Conservation (phyloP, 495 filamentous ascomycete species). For the Bryoglossum gracile region DNA sequence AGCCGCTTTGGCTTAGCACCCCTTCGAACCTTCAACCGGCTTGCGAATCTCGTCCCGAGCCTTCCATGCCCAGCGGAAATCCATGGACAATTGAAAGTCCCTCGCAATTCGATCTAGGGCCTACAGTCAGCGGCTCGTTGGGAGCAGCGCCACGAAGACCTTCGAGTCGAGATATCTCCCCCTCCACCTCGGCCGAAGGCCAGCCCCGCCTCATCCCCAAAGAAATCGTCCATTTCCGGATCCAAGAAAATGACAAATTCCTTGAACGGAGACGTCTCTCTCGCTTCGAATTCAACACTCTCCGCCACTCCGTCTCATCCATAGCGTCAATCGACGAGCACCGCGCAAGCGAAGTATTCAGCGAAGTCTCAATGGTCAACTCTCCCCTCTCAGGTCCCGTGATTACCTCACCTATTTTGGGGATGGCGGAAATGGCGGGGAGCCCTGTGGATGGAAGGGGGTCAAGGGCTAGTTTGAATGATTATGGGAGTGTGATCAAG, state of each 20-base stretch:
- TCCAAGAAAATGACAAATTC: conserved; percentile 20
- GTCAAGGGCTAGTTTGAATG: conserved; percentile 16
- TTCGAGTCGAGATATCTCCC: conserved; percentile 7
- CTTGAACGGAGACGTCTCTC: conserved; percentile 14
- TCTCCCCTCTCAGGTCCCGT: no score
- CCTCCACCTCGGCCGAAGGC: not conserved
- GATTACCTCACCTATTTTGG: not conserved
- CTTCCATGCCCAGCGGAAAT: conserved; percentile 15
- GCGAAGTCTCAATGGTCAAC: not conserved
- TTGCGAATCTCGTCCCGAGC: conserved; percentile 5
- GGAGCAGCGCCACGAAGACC: not conserved
- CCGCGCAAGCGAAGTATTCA: conserved; percentile 6
- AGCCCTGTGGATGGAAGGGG: conserved; percentile 13
- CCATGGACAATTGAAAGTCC: conserved; percentile 14
- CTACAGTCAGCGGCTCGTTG: not conserved
- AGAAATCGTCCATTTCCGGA: conserved; percentile 13
- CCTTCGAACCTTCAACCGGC: not conserved
- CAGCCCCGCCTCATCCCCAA: conserved; percentile 12
- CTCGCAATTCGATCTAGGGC: conserved; percentile 11
- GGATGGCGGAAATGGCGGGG: not conserved
- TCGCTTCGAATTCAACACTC: conserved; percentile 15
- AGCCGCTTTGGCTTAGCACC: not conserved
- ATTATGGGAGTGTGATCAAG: conserved; percentile 11
- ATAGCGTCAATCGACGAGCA: conserved; percentile 14
- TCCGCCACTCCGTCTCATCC: conserved; percentile 3